These are phyloP conservation scores for Dioscorea dumetorum DNA, from an alignment of 106 monocot genomes.

Conservation along the genomic window DNA sequence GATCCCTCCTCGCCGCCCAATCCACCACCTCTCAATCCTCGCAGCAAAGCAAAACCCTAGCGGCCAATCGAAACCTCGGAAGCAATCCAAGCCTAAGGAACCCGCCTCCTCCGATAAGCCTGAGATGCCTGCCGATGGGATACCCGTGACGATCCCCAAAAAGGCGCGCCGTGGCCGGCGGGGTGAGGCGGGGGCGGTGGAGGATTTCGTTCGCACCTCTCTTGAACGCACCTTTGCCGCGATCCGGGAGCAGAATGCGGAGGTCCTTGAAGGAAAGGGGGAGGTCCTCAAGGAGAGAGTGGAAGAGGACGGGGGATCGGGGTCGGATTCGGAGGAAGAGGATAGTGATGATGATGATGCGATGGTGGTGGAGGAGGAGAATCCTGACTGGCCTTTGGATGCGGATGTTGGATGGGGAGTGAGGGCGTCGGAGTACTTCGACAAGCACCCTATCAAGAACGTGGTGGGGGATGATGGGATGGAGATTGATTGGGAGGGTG, in stretches of 20 bases:
- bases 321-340: not conserved
- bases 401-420: slow-evolving; percentile 92
- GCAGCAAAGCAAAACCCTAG: not conserved
- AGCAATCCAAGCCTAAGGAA: not conserved
- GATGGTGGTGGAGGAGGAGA: slow-evolving; percentile 71
- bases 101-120: not conserved
- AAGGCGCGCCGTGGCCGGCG: slow-evolving; percentile 62
- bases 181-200: slow-evolving; percentile 79
- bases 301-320: slow-evolving; percentile 10
- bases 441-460: slow-evolving; percentile 82
- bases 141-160: slow-evolving; percentile 39
- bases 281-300: slow-evolving; percentile 45
- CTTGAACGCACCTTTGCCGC: slow-evolving; percentile 59
- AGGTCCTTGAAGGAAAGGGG: slow-evolving; percentile 41
- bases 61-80: not conserved
- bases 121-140: not conserved
- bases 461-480: slow-evolving; percentile 81
- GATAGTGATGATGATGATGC: slow-evolving; percentile 11
- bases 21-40: not conserved
- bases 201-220: slow-evolving; percentile 72
- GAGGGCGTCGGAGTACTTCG: slow-evolving; percentile 92
- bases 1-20: not conserved
- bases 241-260: slow-evolving; percentile 45
- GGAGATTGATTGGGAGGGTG: slow-evolving; percentile 97
- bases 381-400: slow-evolving; percentile 77